Percentiles rank a stretch among this genome's conserved stretches.
phyloP scores from a whole-genome alignment of 2,329 filamentous ascomycete species.

The Trichoderma sp. region DNA sequence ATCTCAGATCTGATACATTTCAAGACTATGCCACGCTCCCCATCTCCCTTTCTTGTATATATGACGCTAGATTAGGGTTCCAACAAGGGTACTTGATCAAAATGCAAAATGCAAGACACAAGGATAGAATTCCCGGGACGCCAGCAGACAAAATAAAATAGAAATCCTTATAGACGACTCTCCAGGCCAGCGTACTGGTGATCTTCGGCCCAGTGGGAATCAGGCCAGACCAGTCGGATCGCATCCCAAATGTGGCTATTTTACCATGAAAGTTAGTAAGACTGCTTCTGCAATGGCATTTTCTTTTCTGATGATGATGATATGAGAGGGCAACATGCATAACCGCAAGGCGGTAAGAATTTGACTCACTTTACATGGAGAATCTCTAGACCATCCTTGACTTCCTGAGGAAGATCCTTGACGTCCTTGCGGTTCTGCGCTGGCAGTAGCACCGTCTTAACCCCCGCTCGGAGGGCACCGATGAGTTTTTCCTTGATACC shows the following conservation, averaged over 20 bases:
- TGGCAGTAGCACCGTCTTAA: constrained; percentile 90
- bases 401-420: constrained; percentile 86
- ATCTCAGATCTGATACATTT: constrained; percentile 17
- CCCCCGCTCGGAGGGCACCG: constrained; percentile 86
- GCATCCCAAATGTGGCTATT: constrained; percentile 90
- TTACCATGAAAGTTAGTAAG: constrained; percentile 35
- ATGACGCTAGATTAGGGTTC: neutral
- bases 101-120: constrained; percentile 6
- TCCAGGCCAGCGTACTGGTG: constrained; percentile 69
- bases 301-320: neutral
- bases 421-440: constrained; percentile 89
- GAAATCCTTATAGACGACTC: constrained; percentile 66
- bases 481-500: constrained; percentile 99
- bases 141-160: neutral
- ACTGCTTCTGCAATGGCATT: constrained; percentile 20
- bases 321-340: neutral
- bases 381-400: constrained; percentile 83
- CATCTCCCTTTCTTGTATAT: neutral
- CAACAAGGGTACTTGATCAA: neutral
- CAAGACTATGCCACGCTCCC: neutral
- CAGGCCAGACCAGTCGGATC: constrained; percentile 87
- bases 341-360: constrained; percentile 3
- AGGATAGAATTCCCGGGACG: neutral
- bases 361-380: constrained; percentile 73
- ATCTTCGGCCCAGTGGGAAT: constrained; percentile 79